These are phyloP conservation scores for Magnaporthiopsis incrustans DNA, from an alignment of 2,329 filamentous ascomycete species.

Conservation along the genomic window DNA sequence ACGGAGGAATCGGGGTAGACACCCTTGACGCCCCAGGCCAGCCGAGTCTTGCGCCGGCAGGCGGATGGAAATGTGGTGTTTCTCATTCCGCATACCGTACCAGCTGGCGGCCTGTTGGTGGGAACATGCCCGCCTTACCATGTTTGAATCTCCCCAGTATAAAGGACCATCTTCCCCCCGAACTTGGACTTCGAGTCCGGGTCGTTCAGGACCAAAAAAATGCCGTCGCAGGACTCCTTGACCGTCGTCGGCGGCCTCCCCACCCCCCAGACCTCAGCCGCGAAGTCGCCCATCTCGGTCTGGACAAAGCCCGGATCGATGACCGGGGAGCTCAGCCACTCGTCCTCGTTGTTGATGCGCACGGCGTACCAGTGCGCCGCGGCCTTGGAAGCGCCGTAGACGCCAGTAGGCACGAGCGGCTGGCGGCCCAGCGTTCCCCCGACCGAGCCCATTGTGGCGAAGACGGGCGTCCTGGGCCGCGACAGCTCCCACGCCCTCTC, in stretches of 20 bases:
- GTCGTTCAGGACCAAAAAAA: not conserved
- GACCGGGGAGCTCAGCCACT: slow-evolving; percentile 5
- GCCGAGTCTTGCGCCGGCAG: no score
- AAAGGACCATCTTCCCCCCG: slow-evolving; percentile 3
- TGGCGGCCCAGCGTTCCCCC: slow-evolving; percentile 24
- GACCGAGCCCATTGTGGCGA: slow-evolving; percentile 27
- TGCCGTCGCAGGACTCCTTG: slow-evolving; percentile 2
- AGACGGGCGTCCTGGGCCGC: slow-evolving; percentile 21
- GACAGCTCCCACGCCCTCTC: not conserved
- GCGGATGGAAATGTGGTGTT: no score
- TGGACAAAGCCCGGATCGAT: slow-evolving; percentile 3
- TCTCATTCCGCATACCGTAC: no score
- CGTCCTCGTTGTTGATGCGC: slow-evolving; percentile 1
- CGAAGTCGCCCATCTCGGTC: slow-evolving; percentile 4
- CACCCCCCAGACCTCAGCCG: not conserved
- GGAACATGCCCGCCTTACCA: not conserved
- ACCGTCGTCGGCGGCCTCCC: not conserved
- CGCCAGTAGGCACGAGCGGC: slow-evolving; percentile 18
- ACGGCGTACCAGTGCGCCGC: slow-evolving; percentile 22
- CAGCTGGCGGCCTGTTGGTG: no score
- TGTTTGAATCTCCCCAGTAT: not conserved
- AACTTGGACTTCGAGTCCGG: not conserved
- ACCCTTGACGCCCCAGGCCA: no score
- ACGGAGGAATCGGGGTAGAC: no score
- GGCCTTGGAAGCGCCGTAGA: slow-evolving; percentile 28